Conservation (phyloP, 805 yeast genomes). For the Starmerella kuoi region DNA sequence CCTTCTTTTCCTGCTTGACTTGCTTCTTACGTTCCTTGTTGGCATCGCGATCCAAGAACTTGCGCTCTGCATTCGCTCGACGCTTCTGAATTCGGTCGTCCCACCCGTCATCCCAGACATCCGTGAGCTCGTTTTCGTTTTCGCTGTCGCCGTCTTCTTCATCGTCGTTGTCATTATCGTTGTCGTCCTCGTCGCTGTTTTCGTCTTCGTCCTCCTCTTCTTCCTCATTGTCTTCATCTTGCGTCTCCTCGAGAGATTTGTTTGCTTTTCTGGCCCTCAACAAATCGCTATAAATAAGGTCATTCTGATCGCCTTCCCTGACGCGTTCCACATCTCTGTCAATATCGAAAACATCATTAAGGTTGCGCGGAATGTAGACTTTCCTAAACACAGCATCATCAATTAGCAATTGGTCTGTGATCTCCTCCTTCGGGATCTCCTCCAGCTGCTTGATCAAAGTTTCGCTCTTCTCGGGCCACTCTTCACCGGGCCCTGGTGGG, state of each 20-base stretch:
- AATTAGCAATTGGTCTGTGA: constrained; percentile 36
- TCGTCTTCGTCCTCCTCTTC: constrained; percentile 23
- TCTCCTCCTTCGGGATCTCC: constrained; percentile 23
- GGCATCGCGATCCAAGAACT: constrained; percentile 62
- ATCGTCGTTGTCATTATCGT: constrained; percentile 22
- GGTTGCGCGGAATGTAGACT: constrained; percentile 62
- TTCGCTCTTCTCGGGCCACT: constrained; percentile 31
- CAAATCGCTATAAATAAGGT: constrained; percentile 40
- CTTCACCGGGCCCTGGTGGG: constrained; percentile 27
- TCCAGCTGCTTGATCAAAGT: constrained; percentile 22
- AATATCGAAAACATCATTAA: constrained; percentile 35
- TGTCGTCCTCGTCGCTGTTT: constrained; percentile 25
- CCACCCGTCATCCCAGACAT: constrained; percentile 33
- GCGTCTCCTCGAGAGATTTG: not conserved
- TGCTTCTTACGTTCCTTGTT: constrained; percentile 64
- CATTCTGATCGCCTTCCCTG: constrained; percentile 33
- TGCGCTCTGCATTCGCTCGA: constrained; percentile 49
- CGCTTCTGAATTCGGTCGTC: constrained; percentile 27
- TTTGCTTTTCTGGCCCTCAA: constrained; percentile 24
- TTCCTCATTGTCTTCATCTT: constrained; percentile 10
- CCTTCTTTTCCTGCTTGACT: constrained; percentile 65
- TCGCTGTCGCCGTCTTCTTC: constrained; percentile 22
- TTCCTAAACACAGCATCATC: constrained; percentile 85
- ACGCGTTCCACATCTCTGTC: constrained; percentile 62
- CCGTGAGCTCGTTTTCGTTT: constrained; percentile 25